Evolutionary conservation across 768 basidiomycete genomes (phyloP).

Genomic region (Asterophora parasitica): DNA sequence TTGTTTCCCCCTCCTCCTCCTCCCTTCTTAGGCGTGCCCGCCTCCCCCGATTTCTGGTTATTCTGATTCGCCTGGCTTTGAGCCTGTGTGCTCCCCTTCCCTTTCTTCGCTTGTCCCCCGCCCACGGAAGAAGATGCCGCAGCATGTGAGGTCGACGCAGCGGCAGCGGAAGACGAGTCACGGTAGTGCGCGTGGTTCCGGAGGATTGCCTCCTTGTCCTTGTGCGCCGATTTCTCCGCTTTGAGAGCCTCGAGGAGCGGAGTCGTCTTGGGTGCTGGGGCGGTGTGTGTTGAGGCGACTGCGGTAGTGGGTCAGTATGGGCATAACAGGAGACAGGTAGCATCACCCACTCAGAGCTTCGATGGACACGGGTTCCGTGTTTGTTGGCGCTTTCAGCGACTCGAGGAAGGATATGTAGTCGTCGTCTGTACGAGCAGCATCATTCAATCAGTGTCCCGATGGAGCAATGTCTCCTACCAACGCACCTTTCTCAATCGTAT

Average conservation of each 20-base stretch:
- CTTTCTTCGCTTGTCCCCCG: too few species aligned
- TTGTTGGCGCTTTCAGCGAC: slow-evolving; percentile 50
- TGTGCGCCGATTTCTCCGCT: slow-evolving; percentile 69
- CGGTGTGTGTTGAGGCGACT: slow-evolving; percentile 65
- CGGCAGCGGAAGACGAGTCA: too few species aligned
- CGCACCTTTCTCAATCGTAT: slow-evolving; percentile 86
- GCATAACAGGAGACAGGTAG: not conserved
- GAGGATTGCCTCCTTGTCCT: slow-evolving; percentile 68
- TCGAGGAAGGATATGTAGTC: slow-evolving; percentile 82
- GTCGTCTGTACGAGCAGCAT: slow-evolving; percentile 48
- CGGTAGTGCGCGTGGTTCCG: slow-evolving; percentile 67
- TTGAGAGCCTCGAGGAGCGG: slow-evolving; percentile 93
- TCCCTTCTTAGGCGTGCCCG: too few species aligned
- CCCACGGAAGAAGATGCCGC: too few species aligned
- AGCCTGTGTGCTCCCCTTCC: too few species aligned
- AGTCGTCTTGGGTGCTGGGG: slow-evolving; percentile 70
- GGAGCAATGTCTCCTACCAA: not conserved
- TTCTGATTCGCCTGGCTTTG: too few species aligned
- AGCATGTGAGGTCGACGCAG: too few species aligned
- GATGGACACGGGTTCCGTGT: slow-evolving; percentile 53
- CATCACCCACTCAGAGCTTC: slow-evolving; percentile 54
- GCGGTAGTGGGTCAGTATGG: not conserved
- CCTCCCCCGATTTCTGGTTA: too few species aligned
- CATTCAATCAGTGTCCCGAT: too few species aligned
- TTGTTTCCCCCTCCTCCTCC: too few species aligned